Evolutionary conservation across 345 rosid species (phyloP), one percentile per base, ranked within the genome.

Genomic region (Trapa incisa): DNA sequence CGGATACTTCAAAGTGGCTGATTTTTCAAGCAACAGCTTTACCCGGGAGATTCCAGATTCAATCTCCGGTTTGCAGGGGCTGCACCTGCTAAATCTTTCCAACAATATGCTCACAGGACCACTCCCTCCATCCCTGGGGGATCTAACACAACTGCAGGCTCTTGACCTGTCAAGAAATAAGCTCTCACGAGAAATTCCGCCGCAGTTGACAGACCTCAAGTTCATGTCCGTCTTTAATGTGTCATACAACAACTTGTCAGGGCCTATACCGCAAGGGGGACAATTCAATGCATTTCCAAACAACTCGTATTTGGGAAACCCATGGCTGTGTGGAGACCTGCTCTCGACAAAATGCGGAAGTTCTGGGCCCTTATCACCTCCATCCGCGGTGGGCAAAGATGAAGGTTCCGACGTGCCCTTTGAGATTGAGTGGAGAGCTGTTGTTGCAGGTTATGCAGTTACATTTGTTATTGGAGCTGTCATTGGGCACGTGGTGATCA

Each of bases 111-210:
- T 78, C 45, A 33, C 17, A 1, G 62, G 81, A 16, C 5, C 14
- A 36, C 61, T 74, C 3, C 71, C 73, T 3, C 6, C 47, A 11
- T 56, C 45, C 10, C 2, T 72, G 0, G 69, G 37, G 0, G 47
- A 66, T 17, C 14, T 74, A 1, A 47, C 10, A 0, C 17, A 63
- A 0, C 67, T 78, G 0, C 75, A 66, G 10, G 37, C 68, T 15
- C 57, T 77, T 60, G 77, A 68, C 53, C 68, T 74, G 37, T 74
- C 77, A 0, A 38, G 15, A 0, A 78, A 75, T 54, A 32, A 71
- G 15, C 47, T 78, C 15, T 69, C 67, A 0, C 69, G 81, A 15
- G 47, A 65, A 35, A 77, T 77, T n/a, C 75, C 80, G 61, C 43
- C 0, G 6, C 16, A 68, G 3, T 65, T 77, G 39, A 10, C 38